These are phyloP conservation scores for Brachypodium distachyon DNA, from an alignment of 202 grass and related monocot genomes.

Conservation along the genomic window DNA sequence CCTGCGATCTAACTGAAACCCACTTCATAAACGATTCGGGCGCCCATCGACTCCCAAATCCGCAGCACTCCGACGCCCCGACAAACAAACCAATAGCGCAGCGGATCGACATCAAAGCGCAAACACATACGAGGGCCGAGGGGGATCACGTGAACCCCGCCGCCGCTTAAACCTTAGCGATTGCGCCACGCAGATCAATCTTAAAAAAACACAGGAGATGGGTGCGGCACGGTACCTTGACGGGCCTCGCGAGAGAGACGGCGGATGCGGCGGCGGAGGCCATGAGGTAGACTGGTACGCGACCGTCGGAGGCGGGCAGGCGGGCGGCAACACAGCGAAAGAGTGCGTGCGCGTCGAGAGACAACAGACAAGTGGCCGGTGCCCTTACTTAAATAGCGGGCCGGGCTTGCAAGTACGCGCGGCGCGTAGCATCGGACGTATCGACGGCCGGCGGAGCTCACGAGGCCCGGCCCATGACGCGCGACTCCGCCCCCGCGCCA, in stretches of 20 bases:
- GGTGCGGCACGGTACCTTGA: slow-evolving; percentile 16
- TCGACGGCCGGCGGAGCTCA: slow-evolving; percentile 40
- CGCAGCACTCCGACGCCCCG: neutral
- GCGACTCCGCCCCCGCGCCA: no score
- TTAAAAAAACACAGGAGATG: neutral
- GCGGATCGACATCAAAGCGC: neutral
- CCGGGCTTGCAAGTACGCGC: neutral
- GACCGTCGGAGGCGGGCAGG: neutral
- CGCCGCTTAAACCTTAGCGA: neutral
- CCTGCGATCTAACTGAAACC: neutral
- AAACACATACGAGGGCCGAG: neutral
- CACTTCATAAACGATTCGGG: neutral
- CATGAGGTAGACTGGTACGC: slow-evolving; percentile 2
- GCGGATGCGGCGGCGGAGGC: slow-evolving; percentile 32
- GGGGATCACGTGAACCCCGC: neutral
- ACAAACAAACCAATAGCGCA: neutral
- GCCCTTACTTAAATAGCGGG: neutral
- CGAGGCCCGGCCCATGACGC: slow-evolving; percentile 34
- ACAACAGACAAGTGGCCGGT: neutral
- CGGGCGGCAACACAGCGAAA: neutral
- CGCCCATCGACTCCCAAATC: neutral
- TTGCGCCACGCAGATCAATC: neutral
- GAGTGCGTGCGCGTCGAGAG: neutral
- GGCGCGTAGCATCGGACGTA: slow-evolving; percentile 26
- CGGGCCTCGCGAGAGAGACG: slow-evolving; percentile 31